Conservation (phyloP, 1,139 yeast genomes). For the Barnettozyma hawaiiensis region DNA sequence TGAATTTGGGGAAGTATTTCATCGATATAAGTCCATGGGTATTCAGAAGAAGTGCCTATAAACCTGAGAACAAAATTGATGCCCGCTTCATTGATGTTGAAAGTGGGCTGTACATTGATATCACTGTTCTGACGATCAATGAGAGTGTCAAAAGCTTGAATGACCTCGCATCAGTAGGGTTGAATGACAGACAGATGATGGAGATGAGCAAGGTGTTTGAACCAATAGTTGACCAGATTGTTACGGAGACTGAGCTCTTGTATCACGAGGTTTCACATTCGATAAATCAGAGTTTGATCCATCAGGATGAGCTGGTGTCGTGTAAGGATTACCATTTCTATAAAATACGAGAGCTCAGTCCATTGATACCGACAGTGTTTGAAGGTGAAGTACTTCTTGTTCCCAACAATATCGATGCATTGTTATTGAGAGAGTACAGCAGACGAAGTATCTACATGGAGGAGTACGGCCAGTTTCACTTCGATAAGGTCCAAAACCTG, state of each 20-base stretch:
- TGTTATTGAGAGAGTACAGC: constrained; percentile 40
- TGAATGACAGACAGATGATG: constrained; percentile 20
- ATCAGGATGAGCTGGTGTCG: constrained; percentile 29
- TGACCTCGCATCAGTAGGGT: constrained; percentile 22
- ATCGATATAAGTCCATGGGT: constrained; percentile 44
- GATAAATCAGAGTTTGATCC: constrained; percentile 31
- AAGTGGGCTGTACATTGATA: constrained; percentile 55
- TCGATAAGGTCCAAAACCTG: constrained; percentile 29
- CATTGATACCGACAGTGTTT: constrained; percentile 40
- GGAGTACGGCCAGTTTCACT: constrained; percentile 29
- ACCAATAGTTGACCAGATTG: constrained; percentile 30
- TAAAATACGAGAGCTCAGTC: constrained; percentile 38
- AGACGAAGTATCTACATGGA: constrained; percentile 28
- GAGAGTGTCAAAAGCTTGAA: constrained; percentile 17
- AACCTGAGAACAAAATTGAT: constrained; percentile 48
- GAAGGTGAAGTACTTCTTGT: constrained; percentile 46
- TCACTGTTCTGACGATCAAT: constrained; percentile 36
- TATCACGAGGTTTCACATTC: constrained; percentile 61
- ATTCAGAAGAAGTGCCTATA: constrained; percentile 30
- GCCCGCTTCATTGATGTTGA: constrained; percentile 53
- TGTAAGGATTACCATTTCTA: constrained; percentile 51
- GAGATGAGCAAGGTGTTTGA: constrained; percentile 33
- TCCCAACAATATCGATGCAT: constrained; percentile 34
- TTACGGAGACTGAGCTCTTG: constrained; percentile 46
- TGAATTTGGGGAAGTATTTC: constrained; percentile 41